A percentile compares a stretch with the other conserved stretches of the same genome.
phyloP scores from a whole-genome alignment of 2,329 filamentous ascomycete genomes.

The Sclerotinia spermophila region DNA sequence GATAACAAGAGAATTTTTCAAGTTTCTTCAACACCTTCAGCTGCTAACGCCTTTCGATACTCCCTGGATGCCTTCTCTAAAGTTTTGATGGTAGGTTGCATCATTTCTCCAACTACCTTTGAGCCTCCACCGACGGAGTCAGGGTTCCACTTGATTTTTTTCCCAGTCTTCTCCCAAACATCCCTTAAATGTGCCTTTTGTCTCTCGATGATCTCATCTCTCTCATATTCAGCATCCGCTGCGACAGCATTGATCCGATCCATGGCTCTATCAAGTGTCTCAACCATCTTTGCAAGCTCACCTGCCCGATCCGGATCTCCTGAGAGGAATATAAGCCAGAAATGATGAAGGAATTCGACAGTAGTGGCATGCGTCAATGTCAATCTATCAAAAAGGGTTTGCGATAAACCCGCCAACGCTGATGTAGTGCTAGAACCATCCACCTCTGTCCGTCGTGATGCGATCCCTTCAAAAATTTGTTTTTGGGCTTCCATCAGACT shows the following conservation, averaged over 20 bases:
- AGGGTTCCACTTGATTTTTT: constrained; percentile 66
- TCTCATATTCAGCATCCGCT: constrained; percentile 71
- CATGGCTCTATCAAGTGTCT: constrained; percentile 73
- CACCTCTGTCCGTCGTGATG: constrained; percentile 57
- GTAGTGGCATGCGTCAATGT: constrained; percentile 84
- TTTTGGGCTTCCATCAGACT: constrained; percentile 62
- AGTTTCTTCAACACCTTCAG: constrained; percentile 44
- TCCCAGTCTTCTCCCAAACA: constrained; percentile 67
- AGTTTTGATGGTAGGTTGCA: constrained; percentile 69
- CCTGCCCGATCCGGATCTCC: constrained; percentile 76
- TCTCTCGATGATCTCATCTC: constrained; percentile 61
- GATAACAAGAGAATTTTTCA: constrained; percentile 12
- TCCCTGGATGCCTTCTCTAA: constrained; percentile 66
- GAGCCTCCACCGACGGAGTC: constrained; percentile 69
- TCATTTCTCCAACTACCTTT: constrained; percentile 70
- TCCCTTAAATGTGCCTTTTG: constrained; percentile 68
- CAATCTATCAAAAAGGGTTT: constrained; percentile 57
- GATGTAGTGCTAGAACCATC: constrained; percentile 42
- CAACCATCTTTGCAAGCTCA: constrained; percentile 77
- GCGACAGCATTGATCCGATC: constrained; percentile 79
- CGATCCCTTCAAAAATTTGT: constrained; percentile 63
- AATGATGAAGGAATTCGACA: constrained; percentile 93
- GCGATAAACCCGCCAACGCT: constrained; percentile 43
- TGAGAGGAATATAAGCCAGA: constrained; percentile 89
- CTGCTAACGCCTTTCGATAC: constrained; percentile 68